phyloP scores from a whole-genome alignment of 257 asterid species.

The Plantago ovata region DNA sequence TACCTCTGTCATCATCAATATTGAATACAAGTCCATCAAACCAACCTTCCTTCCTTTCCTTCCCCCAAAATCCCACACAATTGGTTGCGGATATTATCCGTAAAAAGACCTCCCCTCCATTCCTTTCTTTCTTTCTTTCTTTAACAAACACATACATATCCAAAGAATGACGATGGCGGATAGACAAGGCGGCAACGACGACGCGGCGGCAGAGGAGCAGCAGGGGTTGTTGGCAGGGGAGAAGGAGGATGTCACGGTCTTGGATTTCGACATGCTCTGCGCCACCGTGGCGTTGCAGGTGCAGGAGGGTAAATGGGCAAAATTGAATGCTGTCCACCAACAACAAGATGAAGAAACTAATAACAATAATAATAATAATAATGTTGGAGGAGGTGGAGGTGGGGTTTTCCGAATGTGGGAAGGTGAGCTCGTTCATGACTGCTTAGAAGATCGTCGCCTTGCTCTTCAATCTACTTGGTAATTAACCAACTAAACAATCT shows the following conservation, averaged over 20 bases:
- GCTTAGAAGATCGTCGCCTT: slow-evolving; percentile 62
- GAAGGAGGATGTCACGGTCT: slow-evolving; percentile 52
- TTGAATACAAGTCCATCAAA: no score
- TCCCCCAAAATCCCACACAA: slow-evolving; percentile 11
- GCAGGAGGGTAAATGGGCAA: slow-evolving; percentile 67
- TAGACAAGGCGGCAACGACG: slow-evolving; percentile 9
- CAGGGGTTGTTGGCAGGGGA: slow-evolving; percentile 49
- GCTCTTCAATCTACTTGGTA: slow-evolving; percentile 88
- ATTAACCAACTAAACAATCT: no score
- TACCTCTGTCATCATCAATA: no score
- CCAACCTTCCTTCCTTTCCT: background rate
- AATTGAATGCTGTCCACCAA: slow-evolving; percentile 33
- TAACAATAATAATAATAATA: slow-evolving; percentile 13
- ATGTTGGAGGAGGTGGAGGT: slow-evolving; percentile 30
- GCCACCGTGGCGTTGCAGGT: slow-evolving; percentile 84
- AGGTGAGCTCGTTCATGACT: slow-evolving; percentile 75
- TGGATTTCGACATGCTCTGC: slow-evolving; percentile 91
- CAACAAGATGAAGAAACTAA: slow-evolving; percentile 25
- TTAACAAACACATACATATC: no score
- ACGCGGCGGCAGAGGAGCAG: slow-evolving; percentile 23
- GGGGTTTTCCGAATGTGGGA: slow-evolving; percentile 96
- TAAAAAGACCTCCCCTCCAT: slow-evolving; percentile 16
- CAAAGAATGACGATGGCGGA: slow-evolving; percentile 28
- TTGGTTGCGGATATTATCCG: no score
- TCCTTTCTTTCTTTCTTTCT: no score